Evolutionary conservation across 805 yeast genomes (phyloP).

Genomic region (Kodamaea jinghongensis): DNA sequence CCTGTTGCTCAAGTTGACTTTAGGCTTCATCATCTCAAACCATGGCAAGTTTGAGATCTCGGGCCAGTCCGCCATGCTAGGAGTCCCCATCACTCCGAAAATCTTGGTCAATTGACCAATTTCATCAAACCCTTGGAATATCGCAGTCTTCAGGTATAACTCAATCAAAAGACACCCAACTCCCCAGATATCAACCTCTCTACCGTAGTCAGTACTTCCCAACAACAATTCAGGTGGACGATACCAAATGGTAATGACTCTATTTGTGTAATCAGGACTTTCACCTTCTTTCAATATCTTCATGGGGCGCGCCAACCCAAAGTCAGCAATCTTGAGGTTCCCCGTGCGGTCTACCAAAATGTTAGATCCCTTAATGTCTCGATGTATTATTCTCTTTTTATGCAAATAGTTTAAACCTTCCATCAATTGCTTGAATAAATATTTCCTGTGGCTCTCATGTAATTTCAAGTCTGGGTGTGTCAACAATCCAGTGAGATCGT

Average conservation of each 20-base stretch:
- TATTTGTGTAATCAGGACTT: slow-evolving; percentile 81
- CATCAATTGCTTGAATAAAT: slow-evolving; percentile 60
- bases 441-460: slow-evolving; percentile 62
- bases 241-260: slow-evolving; percentile 96
- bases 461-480: slow-evolving; percentile 69
- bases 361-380: slow-evolving; percentile 83
- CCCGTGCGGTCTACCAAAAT: slow-evolving; percentile 64
- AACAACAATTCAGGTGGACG: slow-evolving; percentile 91
- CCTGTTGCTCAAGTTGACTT: slow-evolving; percentile 30
- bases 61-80: slow-evolving; percentile 73
- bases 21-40: slow-evolving; percentile 81
- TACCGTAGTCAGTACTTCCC: slow-evolving; percentile 87
- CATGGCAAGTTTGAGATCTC: slow-evolving; percentile 78
- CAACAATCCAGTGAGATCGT: slow-evolving; percentile 85
- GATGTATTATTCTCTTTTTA: slow-evolving; percentile 63
- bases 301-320: slow-evolving; percentile 79
- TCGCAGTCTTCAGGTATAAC: slow-evolving; percentile 67
- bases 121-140: slow-evolving; percentile 88
- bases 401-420: slow-evolving; percentile 72
- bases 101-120: slow-evolving; percentile 77
- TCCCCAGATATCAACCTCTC: slow-evolving; percentile 96
- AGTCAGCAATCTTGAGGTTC: slow-evolving; percentile 69
- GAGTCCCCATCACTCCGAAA: slow-evolving; percentile 85
- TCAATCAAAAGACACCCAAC: slow-evolving; percentile 89
- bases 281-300: slow-evolving; percentile 49